Base-by-base conservation (phyloP, 176 grass and related monocot genomes). In the Melocanna baccifera region DNA sequence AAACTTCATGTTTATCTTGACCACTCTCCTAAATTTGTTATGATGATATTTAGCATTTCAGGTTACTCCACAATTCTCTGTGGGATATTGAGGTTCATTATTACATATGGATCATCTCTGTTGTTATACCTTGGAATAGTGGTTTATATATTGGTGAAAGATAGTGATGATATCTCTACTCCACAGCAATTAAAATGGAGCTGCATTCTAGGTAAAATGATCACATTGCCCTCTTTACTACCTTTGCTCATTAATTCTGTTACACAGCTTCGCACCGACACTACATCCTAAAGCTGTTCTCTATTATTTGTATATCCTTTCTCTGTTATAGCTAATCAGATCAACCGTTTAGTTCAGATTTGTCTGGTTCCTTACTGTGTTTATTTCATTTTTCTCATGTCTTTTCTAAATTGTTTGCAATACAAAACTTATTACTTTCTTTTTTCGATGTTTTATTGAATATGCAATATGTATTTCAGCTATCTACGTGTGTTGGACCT, bases 41-140 rank as follows among this genome's bases (percentile, higher is more conserved):
- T n/a, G n/a, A 34, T 34, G 32, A 34, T 4, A 4, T 34, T 34
- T 34, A 34, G 96, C 28, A 90, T 98, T 56, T 94, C 96, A 86
- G 93, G 86, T 63, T 89, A 95, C 74, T 98, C 96, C 55, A 92
- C 83, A 16, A 40, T 94, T 58, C 71, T 95, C 63, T 98, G 89
- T 69, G 87, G 96, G 20, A 89, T 95, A 26, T 61, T 95, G 72
- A 98, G 93, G 91, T 95, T 98, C 64, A 82, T 87, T 22, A 98
- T 98, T 80, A 98, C 96, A 29, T 93, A 93, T 39, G 89, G 89
- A 41, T 91, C 93, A 1, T 91, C 93, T 87, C 69, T 95, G 19
- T 57, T 95, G 85, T 66, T 84, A 47, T 90, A 91, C 72, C 89
- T 98, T 36, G 85, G 93, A 52, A 92, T 90, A 63, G 47, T 98